These are phyloP conservation scores for Colletotrichum euphorbiae DNA, from an alignment of 2,329 filamentous ascomycete genomes.

Conservation along the genomic window DNA sequence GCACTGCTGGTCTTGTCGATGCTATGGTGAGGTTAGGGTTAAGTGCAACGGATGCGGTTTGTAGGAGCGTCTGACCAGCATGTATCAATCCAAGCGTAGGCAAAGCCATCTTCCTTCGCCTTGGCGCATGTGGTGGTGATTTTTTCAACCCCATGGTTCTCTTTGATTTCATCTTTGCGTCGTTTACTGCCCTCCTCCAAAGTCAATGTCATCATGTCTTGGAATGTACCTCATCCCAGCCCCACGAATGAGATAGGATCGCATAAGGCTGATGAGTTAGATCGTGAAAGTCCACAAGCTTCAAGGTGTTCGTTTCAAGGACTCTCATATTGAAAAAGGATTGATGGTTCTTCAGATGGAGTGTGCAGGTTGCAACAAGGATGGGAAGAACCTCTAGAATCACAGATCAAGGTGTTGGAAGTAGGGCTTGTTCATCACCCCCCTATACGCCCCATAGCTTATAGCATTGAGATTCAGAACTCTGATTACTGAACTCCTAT, in stretches of 20 bases:
- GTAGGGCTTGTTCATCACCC: no score
- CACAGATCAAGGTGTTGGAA: no score
- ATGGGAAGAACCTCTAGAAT: background rate
- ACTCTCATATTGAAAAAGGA: slow-evolving; percentile 41
- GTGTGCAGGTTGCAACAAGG: no score
- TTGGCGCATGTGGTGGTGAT: slow-evolving; percentile 40
- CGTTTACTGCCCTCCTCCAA: background rate
- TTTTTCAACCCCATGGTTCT: slow-evolving; percentile 40
- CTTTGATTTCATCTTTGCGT: slow-evolving; percentile 11
- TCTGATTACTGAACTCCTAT: no score
- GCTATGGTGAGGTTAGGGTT: background rate
- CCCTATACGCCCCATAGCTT: no score
- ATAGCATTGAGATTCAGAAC: no score
- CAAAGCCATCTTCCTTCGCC: slow-evolving; percentile 41
- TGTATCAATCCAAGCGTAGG: slow-evolving; percentile 46
- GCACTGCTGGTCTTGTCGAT: slow-evolving; percentile 45
- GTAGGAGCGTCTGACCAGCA: slow-evolving; percentile 40
- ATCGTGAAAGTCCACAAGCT: slow-evolving; percentile 41
- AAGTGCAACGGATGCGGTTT: no score
- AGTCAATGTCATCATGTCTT: slow-evolving; percentile 15
- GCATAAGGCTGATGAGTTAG: slow-evolving; percentile 43
- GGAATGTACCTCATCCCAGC: slow-evolving; percentile 46
- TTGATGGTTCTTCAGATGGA: no score
- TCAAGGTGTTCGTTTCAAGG: slow-evolving; percentile 41
- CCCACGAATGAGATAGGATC: slow-evolving; percentile 53